A percentile compares a stretch with the other conserved stretches of the same genome.
These are phyloP conservation scores for Rhodotorula mucilaginosa DNA, from an alignment of 1,284 basidiomycete species.

Conservation along the genomic window DNA sequence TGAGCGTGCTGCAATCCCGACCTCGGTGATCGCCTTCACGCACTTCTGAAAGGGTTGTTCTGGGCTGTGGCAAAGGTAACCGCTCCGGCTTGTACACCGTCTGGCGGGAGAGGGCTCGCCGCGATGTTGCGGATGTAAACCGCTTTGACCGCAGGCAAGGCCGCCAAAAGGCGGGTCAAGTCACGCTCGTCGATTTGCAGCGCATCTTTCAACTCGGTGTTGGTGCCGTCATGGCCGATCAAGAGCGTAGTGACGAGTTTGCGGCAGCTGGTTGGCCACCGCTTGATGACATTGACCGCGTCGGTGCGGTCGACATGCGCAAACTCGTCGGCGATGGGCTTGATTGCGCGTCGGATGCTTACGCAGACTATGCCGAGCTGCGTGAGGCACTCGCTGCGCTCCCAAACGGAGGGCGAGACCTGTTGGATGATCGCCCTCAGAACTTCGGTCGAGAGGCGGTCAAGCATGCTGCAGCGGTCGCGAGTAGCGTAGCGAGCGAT, in stretches of 20 bases:
- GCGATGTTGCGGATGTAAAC: too few species aligned
- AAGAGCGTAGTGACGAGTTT: not conserved
- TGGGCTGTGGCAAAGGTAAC: too few species aligned
- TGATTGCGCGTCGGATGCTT: not conserved
- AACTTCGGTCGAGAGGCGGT: not conserved
- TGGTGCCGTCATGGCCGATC: not conserved
- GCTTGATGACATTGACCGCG: not conserved
- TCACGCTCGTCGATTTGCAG: too few species aligned
- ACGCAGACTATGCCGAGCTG: not conserved
- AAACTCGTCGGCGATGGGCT: not conserved
- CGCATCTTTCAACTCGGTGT: too few species aligned
- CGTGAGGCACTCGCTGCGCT: not conserved
- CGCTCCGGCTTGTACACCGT: too few species aligned
- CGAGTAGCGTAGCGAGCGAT: not conserved
- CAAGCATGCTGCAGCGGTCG: not conserved
- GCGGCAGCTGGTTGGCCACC: not conserved
- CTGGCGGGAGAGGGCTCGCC: too few species aligned
- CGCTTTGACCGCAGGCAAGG: too few species aligned
- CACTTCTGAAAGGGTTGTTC: too few species aligned
- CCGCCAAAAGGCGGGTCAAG: too few species aligned
- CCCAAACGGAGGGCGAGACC: not conserved
- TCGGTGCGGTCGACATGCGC: too few species aligned
- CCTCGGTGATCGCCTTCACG: too few species aligned
- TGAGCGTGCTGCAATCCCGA: too few species aligned
- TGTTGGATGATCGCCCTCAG: not conserved